Conservation (phyloP, 225 moss, liverwort and hornwort species). For the Pseudoscleropodium purum region DNA sequence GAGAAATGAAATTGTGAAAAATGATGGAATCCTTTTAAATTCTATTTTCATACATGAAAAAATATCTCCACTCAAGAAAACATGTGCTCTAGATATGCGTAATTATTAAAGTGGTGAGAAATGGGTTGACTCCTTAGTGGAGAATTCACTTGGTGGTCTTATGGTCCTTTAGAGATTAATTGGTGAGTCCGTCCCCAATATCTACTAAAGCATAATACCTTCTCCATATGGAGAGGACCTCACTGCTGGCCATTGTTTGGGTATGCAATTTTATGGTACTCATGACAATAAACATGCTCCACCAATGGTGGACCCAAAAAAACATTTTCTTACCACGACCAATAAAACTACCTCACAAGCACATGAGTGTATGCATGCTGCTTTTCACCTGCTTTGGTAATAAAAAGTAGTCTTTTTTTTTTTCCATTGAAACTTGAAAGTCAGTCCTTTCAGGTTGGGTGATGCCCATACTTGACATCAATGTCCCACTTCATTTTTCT, state of each 20-base stretch:
- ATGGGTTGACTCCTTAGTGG: too few relatives aligned
- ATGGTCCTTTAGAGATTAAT: not conserved
- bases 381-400: not conserved
- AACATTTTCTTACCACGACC: not conserved
- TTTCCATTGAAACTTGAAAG: not conserved
- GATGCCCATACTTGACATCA: not conserved
- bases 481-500: not conserved
- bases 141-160: too few relatives aligned
- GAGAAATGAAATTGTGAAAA: too few relatives aligned
- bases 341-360: not conserved
- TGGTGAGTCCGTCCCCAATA: rapidly evolving
- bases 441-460: too few relatives aligned
- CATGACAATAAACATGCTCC: not conserved
- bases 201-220: not conserved
- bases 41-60: too few relatives aligned
- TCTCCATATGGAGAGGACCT: rapidly evolving
- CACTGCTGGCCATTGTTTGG: not conserved
- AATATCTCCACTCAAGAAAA: too few relatives aligned
- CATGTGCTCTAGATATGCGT: too few relatives aligned
- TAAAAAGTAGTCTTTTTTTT: too few relatives aligned
- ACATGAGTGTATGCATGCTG: not conserved
- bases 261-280: not conserved
- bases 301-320: too few relatives aligned
- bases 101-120: too few relatives aligned
- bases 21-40: too few relatives aligned